phyloP scores from a whole-genome alignment of 2,329 filamentous ascomycete genomes.

The Alternaria triticimaculans region DNA sequence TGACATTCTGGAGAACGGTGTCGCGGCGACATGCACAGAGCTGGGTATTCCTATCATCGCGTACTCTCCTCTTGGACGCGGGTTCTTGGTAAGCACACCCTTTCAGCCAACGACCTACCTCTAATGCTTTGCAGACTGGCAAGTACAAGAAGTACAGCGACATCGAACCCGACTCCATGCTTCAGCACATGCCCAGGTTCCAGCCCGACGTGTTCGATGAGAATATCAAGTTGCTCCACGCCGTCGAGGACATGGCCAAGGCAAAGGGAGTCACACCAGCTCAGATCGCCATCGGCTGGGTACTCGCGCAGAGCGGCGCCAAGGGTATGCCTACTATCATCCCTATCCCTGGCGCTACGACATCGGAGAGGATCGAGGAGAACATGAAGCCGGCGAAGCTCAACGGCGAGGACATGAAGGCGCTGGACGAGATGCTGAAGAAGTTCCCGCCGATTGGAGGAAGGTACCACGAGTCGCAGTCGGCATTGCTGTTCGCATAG shows the following conservation, averaged over 20 bases:
- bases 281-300: conserved; percentile 73
- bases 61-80: conserved; percentile 74
- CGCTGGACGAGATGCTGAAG: conserved; percentile 60
- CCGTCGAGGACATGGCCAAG: conserved; percentile 65
- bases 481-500: conserved; percentile 19
- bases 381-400: conserved; percentile 65
- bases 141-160: conserved; percentile 60
- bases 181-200: conserved; percentile 64
- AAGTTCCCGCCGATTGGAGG: conserved; percentile 52
- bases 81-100: conserved; percentile 54
- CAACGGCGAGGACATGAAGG: conserved; percentile 57
- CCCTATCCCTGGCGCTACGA: conserved; percentile 71
- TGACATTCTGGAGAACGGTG: conserved; percentile 64
- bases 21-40: conserved; percentile 64
- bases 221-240: conserved; percentile 68
- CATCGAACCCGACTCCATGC: conserved; percentile 63
- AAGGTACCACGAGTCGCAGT: conserved; percentile 43
- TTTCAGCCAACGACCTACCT: neutral
- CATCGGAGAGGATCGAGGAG: conserved; percentile 63
- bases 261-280: conserved; percentile 65
- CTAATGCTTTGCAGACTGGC: conserved; percentile 45
- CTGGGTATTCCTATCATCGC: conserved; percentile 70
- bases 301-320: conserved; percentile 57
- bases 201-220: conserved; percentile 67
- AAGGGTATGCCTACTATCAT: conserved; percentile 65